A percentile compares a stretch with the other conserved stretches of the same genome.
Evolutionary conservation across 345 rosid species (phyloP).

Genomic region (Sonneratia alba): DNA sequence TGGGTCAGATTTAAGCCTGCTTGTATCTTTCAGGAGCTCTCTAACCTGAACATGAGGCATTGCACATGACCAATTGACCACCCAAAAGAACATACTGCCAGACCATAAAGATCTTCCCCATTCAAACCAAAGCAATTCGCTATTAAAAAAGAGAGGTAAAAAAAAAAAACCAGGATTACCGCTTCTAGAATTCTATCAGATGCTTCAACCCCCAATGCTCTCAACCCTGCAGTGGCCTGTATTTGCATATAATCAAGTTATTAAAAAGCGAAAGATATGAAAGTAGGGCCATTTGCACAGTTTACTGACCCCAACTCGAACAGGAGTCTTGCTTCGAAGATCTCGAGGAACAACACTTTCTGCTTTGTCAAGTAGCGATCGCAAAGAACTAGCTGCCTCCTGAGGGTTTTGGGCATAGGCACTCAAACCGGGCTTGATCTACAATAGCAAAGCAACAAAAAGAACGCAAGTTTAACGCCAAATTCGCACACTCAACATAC

Average conservation of each 20-base stretch:
- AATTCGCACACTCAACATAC: not conserved
- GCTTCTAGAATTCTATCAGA: conserved; percentile 80
- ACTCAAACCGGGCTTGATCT: conserved; percentile 87
- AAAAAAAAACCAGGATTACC: conserved; percentile 30
- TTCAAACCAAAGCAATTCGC: not conserved
- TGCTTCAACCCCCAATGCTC: conserved; percentile 70
- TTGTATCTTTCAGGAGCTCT: conserved; percentile 67
- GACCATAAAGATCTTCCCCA: not conserved
- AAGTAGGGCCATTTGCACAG: conserved; percentile 2
- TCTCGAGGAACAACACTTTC: conserved; percentile 69
- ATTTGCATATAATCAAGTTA: conserved; percentile 11
- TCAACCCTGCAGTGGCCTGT: conserved; percentile 96
- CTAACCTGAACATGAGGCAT: conserved; percentile 49
- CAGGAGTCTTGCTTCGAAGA: conserved; percentile 71
- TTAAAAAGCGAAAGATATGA: not conserved
- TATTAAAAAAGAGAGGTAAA: not conserved
- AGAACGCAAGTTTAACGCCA: not conserved
- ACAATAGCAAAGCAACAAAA: conserved; percentile 1
- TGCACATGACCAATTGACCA: conserved; percentile 4
- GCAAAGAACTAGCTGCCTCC: conserved; percentile 61
- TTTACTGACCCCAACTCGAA: conserved; percentile 82
- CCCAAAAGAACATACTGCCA: not conserved
- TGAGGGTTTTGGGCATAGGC: conserved; percentile 64
- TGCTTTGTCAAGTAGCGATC: conserved; percentile 72
- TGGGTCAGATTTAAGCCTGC: conserved; percentile 57